Evolutionary conservation across 2,329 filamentous ascomycete genomes (phyloP).

Genomic region (Xylariaceae sp.): DNA sequence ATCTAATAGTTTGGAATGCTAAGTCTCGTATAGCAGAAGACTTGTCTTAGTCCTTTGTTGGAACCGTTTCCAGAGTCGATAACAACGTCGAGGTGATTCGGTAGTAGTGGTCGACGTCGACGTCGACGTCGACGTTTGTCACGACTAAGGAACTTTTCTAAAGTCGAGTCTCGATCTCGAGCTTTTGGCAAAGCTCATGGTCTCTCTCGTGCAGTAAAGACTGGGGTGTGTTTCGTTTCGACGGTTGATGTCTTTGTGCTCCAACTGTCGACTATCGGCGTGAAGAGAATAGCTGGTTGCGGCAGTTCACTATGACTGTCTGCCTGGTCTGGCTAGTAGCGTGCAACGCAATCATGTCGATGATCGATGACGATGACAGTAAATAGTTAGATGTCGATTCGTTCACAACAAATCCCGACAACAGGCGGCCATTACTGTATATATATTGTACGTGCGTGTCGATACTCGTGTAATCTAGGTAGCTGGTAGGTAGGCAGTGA

Average conservation of each 20-base stretch:
- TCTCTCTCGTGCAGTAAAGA: slow-evolving; percentile 8
- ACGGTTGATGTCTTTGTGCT: slow-evolving; percentile 2
- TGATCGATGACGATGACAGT: slow-evolving; percentile 7
- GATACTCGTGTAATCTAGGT: too few species aligned
- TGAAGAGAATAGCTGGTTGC: slow-evolving; percentile 1
- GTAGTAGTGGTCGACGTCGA: not conserved
- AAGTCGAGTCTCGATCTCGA: slow-evolving; percentile 10
- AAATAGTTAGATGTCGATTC: slow-evolving; percentile 17
- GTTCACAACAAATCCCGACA: slow-evolving; percentile 9
- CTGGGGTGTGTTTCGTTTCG: not conserved
- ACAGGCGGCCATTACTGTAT: too few species aligned
- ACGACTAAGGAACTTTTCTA: slow-evolving; percentile 8
- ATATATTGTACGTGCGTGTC: too few species aligned
- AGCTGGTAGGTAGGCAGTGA: too few species aligned
- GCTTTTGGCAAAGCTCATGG: slow-evolving; percentile 10
- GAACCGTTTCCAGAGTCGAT: not conserved
- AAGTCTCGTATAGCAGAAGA: not conserved
- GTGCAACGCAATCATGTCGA: slow-evolving; percentile 14
- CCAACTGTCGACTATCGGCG: not conserved
- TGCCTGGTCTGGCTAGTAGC: slow-evolving; percentile 15
- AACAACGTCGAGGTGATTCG: not conserved
- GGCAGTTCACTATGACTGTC: slow-evolving; percentile 19
- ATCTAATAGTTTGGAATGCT: not conserved
- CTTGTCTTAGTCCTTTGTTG: not conserved
- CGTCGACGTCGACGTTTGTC: not conserved